Percentiles rank a stretch among this genome's conserved stretches.
phyloP scores from a whole-genome alignment of 257 asterid species.

The Scutellaria minor region DNA sequence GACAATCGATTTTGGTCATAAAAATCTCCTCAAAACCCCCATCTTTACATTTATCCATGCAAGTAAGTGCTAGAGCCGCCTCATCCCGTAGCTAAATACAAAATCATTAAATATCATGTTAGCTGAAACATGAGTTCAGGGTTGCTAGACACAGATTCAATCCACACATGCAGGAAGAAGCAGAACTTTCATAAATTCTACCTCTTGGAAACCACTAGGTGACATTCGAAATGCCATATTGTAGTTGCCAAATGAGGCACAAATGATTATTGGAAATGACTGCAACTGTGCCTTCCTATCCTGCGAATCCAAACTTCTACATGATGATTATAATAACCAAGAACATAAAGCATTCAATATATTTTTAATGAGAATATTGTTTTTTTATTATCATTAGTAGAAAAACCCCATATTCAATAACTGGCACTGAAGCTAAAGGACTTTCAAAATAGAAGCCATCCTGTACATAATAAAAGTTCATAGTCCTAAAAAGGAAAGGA shows the following conservation, averaged over 20 bases:
- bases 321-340: conserved; percentile 22
- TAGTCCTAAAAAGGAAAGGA: conserved; percentile 5
- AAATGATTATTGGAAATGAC: conserved; percentile 75
- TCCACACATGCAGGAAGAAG: conserved; percentile 15
- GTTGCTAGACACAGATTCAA: conserved; percentile 22
- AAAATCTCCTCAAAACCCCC: conserved; percentile 88
- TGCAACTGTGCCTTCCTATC: conserved; percentile 57
- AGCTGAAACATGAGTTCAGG: conserved; percentile 19
- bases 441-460: conserved; percentile 1
- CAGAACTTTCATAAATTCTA: conserved; percentile 28
- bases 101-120: conserved; percentile 23
- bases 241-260: conserved; percentile 69
- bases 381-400: neutral
- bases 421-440: conserved; percentile 14
- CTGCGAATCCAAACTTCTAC: conserved; percentile 50
- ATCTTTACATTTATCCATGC: conserved; percentile 76
- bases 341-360: conserved; percentile 25
- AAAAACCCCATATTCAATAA: conserved; percentile 23
- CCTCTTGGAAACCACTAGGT: conserved; percentile 87
- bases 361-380: conserved; percentile 1
- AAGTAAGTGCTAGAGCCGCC: conserved; percentile 70
- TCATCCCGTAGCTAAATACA: conserved; percentile 73
- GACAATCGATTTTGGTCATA: conserved; percentile 73
- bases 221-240: conserved; percentile 90
- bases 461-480: conserved; percentile 9